Percentiles rank a stretch among this genome's conserved stretches.
These are phyloP conservation scores for Colletotrichum phormii DNA, from an alignment of 2,329 filamentous ascomycete genomes.

Conservation along the genomic window DNA sequence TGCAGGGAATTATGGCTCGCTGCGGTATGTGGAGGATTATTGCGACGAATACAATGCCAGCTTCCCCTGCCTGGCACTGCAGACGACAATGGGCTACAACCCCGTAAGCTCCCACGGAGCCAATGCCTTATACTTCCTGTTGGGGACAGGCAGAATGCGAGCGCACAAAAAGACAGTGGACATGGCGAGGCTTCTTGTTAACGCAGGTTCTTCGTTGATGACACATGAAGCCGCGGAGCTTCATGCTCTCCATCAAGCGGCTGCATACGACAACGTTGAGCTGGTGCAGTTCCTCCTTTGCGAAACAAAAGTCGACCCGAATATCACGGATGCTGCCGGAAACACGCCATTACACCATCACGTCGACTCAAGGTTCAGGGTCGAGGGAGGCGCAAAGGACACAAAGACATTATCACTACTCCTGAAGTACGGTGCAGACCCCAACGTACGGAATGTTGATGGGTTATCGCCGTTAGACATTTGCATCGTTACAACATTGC, in stretches of 20 bases:
- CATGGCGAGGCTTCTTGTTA: neutral
- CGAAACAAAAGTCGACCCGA: neutral
- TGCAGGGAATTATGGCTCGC: conserved; percentile 22
- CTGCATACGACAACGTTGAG: conserved; percentile 16
- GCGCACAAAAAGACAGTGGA: neutral
- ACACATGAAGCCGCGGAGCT: conserved; percentile 17
- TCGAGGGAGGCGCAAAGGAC: neutral
- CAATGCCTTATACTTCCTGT: conserved; percentile 29
- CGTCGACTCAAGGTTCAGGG: conserved; percentile 19
- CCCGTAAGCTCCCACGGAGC: conserved; percentile 13
- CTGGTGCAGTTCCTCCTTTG: neutral
- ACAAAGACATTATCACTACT: conserved; percentile 34
- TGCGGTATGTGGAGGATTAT: conserved; percentile 26
- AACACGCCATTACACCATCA: conserved; percentile 33
- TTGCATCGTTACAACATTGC: conserved; percentile 7
- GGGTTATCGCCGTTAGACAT: conserved; percentile 18
- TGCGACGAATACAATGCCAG: conserved; percentile 34
- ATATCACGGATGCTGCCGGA: conserved; percentile 6
- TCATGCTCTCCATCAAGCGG: conserved; percentile 28
- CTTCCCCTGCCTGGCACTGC: conserved; percentile 29
- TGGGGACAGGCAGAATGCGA: conserved; percentile 19
- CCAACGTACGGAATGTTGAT: conserved; percentile 39
- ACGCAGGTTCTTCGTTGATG: conserved; percentile 13
- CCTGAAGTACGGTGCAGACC: conserved; percentile 46
- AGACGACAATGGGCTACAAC: conserved; percentile 10